phyloP scores from a whole-genome alignment of 495 filamentous ascomycete species.

The Pyronema domesticum region DNA sequence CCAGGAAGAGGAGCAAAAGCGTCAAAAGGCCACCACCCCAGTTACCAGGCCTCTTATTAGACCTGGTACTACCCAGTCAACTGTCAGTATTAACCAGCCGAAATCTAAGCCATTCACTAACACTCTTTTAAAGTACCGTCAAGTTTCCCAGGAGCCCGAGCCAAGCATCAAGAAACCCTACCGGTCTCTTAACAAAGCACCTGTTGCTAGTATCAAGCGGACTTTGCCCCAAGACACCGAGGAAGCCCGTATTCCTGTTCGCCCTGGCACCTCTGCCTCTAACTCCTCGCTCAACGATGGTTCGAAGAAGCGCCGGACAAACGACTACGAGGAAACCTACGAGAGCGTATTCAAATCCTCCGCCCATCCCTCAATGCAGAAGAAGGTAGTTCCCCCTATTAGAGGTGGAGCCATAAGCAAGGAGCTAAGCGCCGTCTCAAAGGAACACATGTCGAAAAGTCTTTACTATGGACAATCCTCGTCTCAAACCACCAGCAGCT shows the following conservation, averaged over 20 bases:
- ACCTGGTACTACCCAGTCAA: slow-evolving; percentile 4
- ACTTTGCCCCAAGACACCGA: slow-evolving; percentile 35
- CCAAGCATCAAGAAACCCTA: not conserved
- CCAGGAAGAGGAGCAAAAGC: slow-evolving; percentile 23
- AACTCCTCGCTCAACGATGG: slow-evolving; percentile 31
- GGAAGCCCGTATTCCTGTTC: slow-evolving; percentile 29
- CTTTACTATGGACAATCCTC: slow-evolving; percentile 43
- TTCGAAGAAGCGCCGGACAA: slow-evolving; percentile 40
- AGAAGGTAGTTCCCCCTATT: slow-evolving; percentile 35
- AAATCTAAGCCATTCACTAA: not conserved
- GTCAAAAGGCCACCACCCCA: not conserved
- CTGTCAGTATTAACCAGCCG: slow-evolving; percentile 4
- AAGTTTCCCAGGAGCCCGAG: slow-evolving; percentile 22
- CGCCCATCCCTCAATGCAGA: slow-evolving; percentile 48
- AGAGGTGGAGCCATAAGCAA: not conserved
- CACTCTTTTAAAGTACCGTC: slow-evolving; percentile 11
- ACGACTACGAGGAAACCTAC: slow-evolving; percentile 36
- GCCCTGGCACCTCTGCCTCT: slow-evolving; percentile 26
- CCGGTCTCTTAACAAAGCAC: not conserved
- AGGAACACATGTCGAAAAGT: slow-evolving; percentile 22
- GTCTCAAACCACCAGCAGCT: slow-evolving; percentile 28
- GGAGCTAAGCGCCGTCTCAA: not conserved
- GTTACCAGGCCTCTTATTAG: slow-evolving; percentile 9
- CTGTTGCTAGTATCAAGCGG: slow-evolving; percentile 31
- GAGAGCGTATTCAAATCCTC: slow-evolving; percentile 37